A percentile compares a stretch with the other conserved stretches of the same genome.
phyloP scores from a whole-genome alignment of 768 basidiomycete species.

The Neoboletus subvelutipes region DNA sequence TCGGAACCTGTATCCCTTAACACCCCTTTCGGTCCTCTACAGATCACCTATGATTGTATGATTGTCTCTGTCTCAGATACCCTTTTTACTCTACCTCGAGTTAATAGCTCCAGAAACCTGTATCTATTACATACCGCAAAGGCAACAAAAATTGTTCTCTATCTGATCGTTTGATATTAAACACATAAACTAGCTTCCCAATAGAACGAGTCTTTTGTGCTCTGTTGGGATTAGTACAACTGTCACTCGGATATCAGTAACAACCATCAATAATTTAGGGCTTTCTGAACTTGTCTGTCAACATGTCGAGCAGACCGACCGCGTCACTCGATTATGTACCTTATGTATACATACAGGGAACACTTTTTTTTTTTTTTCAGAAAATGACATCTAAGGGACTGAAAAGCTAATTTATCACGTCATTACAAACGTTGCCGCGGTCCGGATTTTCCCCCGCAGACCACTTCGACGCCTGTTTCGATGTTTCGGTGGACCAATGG shows the following conservation, averaged over 20 bases:
- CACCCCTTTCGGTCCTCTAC: conserved; percentile 5
- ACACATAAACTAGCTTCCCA: not conserved
- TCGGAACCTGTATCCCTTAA: conserved; percentile 31
- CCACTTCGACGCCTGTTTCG: not conserved
- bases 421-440: not conserved
- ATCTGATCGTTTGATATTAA: not conserved
- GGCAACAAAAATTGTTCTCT: conserved; percentile 9
- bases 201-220: not conserved
- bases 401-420: not conserved
- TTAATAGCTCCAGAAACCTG: conserved; percentile 30
- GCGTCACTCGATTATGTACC: not conserved
- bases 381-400: conserved; percentile 1
- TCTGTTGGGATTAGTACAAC: conserved; percentile 1
- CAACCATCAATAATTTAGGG: not conserved
- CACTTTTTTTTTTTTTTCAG: not conserved
- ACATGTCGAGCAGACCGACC: conserved; percentile 5
- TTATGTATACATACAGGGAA: not conserved
- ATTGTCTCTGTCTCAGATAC: conserved; percentile 25
- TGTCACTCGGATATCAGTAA: not conserved
- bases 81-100: conserved; percentile 29
- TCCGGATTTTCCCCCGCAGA: not conserved
- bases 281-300: conserved; percentile 2
- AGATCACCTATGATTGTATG: conserved; percentile 25
- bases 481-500: not conserved
- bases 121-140: conserved; percentile 26